A percentile compares a stretch with the other conserved stretches of the same genome.
Conservation (phyloP, 2,329 filamentous ascomycete species). For the Colletotrichum sp. region DNA sequence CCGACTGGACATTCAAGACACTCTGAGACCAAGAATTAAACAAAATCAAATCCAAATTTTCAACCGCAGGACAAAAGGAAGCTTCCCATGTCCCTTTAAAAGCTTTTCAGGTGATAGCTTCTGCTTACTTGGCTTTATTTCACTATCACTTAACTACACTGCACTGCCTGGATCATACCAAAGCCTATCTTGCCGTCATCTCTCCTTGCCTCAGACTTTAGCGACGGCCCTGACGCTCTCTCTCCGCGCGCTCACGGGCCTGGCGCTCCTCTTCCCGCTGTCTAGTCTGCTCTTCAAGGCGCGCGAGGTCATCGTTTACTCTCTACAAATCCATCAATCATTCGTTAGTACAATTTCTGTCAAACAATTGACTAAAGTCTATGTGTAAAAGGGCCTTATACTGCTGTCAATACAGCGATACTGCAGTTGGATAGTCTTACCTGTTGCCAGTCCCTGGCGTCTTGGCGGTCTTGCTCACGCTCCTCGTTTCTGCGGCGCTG, state of each 20-base stretch:
- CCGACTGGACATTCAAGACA: not conserved
- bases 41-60: no score
- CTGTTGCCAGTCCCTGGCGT: not conserved
- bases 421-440: not conserved
- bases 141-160: not conserved
- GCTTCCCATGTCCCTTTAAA: not conserved
- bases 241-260: not conserved
- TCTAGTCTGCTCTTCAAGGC: not conserved
- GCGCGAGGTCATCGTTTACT: not conserved
- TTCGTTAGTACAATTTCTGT: not conserved
- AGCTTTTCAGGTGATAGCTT: not conserved
- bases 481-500: not conserved
- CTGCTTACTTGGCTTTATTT: not conserved
- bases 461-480: not conserved
- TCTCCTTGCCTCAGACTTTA: not conserved
- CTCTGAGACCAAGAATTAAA: not conserved
- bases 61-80: not conserved
- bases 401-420: not conserved
- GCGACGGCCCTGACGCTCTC: not conserved
- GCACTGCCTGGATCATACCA: not conserved
- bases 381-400: no score
- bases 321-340: not conserved
- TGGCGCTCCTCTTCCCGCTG: not conserved
- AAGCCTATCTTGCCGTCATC: not conserved
- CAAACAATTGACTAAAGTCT: no score